phyloP scores from a whole-genome alignment of 768 basidiomycete genomes.

The Lenzites betulinus region DNA sequence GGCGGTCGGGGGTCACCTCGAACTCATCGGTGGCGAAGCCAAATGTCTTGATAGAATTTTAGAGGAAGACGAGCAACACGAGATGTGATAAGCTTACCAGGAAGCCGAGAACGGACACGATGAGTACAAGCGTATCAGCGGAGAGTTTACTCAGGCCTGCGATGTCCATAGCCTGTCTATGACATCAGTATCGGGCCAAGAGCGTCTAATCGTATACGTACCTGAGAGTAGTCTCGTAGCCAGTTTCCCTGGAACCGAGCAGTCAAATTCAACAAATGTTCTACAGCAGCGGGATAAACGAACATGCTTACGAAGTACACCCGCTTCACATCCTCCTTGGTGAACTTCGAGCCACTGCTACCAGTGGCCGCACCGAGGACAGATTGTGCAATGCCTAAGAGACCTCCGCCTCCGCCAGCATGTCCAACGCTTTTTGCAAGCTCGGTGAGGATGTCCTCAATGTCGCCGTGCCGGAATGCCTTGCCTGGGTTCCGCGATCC shows the following conservation, averaged over 20 bases:
- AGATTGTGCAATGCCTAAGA: slow-evolving; percentile 53
- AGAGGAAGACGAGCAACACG: background rate
- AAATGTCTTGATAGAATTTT: slow-evolving; percentile 45
- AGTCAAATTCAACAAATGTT: background rate
- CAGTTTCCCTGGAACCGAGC: slow-evolving; percentile 54
- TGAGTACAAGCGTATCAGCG: slow-evolving; percentile 61
- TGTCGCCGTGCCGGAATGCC: slow-evolving; percentile 77
- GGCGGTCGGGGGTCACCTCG: slow-evolving; percentile 68
- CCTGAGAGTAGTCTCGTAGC: slow-evolving; percentile 71
- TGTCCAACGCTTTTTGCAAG: slow-evolving; percentile 57
- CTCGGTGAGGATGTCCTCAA: slow-evolving; percentile 66
- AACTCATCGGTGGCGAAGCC: slow-evolving; percentile 69
- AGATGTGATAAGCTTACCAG: slow-evolving; percentile 39
- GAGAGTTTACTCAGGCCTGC: slow-evolving; percentile 67
- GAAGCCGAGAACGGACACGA: slow-evolving; percentile 60
- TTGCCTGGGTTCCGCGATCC: slow-evolving; percentile 44
- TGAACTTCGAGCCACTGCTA: slow-evolving; percentile 55
- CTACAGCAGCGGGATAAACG: background rate
- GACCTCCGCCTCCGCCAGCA: slow-evolving; percentile 43
- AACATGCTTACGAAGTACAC: slow-evolving; percentile 56
- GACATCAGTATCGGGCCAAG: background rate
- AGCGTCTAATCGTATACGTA: slow-evolving; percentile 18
- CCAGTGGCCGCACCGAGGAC: slow-evolving; percentile 50
- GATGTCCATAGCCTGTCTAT: slow-evolving; percentile 64
- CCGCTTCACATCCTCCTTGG: slow-evolving; percentile 63